A percentile compares a stretch with the other conserved stretches of the same genome.
Conservation (phyloP, 441 rosid genomes). For the Macaranga tanarius region DNA sequence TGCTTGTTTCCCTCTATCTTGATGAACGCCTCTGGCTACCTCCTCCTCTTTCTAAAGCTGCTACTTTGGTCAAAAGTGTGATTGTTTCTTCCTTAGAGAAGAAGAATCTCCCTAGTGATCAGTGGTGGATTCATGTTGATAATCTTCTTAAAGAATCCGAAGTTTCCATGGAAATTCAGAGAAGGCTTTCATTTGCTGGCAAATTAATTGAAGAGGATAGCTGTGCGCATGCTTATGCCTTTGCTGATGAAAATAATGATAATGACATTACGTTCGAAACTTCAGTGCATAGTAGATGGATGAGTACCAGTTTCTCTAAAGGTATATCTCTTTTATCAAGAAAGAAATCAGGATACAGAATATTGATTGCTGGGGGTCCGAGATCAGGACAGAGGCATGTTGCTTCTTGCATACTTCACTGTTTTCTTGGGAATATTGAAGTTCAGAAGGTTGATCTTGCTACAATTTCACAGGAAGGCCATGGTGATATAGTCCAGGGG, state of each 20-base stretch:
- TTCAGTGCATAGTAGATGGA: constrained; percentile 32
- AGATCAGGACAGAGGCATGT: constrained; percentile 92
- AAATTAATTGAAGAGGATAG: constrained; percentile 52
- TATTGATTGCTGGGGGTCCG: constrained; percentile 76
- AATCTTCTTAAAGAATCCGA: constrained; percentile 64
- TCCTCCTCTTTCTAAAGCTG: constrained; percentile 68
- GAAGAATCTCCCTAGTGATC: constrained; percentile 49
- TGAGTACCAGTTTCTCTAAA: constrained; percentile 28
- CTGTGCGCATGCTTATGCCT: constrained; percentile 41
- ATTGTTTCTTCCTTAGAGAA: constrained; percentile 57
- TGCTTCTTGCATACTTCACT: constrained; percentile 88
- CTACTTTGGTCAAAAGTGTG: constrained; percentile 50
- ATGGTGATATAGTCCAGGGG: constrained; percentile 86
- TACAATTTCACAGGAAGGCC: constrained; percentile 89
- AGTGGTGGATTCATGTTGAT: constrained; percentile 69
- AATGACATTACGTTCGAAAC: constrained; percentile 33
- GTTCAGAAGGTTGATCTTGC: constrained; percentile 93
- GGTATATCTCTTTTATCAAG: constrained; percentile 41
- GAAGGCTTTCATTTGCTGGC: constrained; percentile 58
- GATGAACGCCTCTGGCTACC: constrained; percentile 85
- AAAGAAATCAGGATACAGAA: constrained; percentile 63
- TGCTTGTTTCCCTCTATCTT: constrained; percentile 75
- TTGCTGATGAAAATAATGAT: constrained; percentile 40
- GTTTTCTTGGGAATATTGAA: constrained; percentile 79
- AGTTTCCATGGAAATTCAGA: constrained; percentile 55